Conservation (phyloP, 164 flowering plant genomes). For the Macadamia tetraphylla region DNA sequence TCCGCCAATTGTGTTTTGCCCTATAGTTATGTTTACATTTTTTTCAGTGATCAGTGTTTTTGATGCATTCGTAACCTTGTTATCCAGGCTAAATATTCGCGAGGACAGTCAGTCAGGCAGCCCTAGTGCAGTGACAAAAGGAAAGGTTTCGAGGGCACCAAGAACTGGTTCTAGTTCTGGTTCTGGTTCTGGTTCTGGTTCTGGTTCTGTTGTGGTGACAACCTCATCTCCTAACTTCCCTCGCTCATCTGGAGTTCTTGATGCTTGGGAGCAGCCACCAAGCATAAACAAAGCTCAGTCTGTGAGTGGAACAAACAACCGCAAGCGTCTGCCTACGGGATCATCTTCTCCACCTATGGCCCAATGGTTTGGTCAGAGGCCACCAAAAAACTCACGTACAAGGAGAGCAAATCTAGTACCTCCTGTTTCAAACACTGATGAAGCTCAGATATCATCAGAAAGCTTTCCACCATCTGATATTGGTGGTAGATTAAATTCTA, state of each 20-base stretch:
- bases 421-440: slow-evolving; percentile 70
- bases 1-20: background rate
- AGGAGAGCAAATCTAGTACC: slow-evolving; percentile 74
- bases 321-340: slow-evolving; percentile 62
- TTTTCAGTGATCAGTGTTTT: background rate
- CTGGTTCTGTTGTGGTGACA: slow-evolving; percentile 30
- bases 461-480: slow-evolving; percentile 49
- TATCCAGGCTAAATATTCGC: slow-evolving; percentile 40
- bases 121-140: slow-evolving; percentile 47
- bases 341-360: slow-evolving; percentile 81
- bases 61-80: slow-evolving; percentile 5
- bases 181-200: too few species aligned
- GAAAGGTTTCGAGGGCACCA: slow-evolving; percentile 71
- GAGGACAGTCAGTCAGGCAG: slow-evolving; percentile 40
- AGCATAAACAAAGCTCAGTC: slow-evolving; percentile 42
- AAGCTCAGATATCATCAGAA: slow-evolving; percentile 49
- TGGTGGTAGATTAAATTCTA: slow-evolving; percentile 38
- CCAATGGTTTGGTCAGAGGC: slow-evolving; percentile 88
- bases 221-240: slow-evolving; percentile 52
- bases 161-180: slow-evolving; percentile 39
- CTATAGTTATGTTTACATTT: background rate
- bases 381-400: slow-evolving; percentile 69
- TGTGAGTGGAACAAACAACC: slow-evolving; percentile 40
- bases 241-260: slow-evolving; percentile 46
- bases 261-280: slow-evolving; percentile 64